These are phyloP conservation scores for Candida sanyaensis DNA, from an alignment of 1,139 yeast genomes.

Conservation along the genomic window DNA sequence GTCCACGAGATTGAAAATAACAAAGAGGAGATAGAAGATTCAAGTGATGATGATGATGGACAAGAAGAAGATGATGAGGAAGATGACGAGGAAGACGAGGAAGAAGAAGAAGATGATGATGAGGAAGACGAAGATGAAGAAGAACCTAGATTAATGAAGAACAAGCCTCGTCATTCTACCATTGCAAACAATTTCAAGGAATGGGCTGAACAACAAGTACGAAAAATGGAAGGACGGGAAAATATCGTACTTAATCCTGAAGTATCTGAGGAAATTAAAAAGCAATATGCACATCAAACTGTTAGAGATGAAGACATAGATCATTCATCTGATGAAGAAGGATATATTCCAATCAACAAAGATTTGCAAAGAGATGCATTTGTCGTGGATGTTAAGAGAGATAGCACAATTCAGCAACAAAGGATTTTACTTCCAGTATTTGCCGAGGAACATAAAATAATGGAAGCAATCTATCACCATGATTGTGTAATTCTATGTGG, in stretches of 20 bases:
- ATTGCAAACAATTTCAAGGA: constrained; percentile 52
- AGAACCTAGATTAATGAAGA: constrained; percentile 34
- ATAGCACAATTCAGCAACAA: constrained; percentile 61
- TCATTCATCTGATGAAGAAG: constrained; percentile 59
- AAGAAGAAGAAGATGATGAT: constrained; percentile 20
- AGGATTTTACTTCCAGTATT: constrained; percentile 83
- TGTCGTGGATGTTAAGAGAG: constrained; percentile 67
- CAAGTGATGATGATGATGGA: constrained; percentile 38
- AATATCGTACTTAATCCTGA: constrained; percentile 48
- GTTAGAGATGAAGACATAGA: constrained; percentile 65
- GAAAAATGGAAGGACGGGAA: constrained; percentile 60
- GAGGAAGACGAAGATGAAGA: constrained; percentile 25
- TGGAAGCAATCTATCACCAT: constrained; percentile 95
- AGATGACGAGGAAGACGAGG: constrained; percentile 19
- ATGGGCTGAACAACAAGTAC: constrained; percentile 62
- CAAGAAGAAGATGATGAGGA: constrained; percentile 20
- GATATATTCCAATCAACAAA: constrained; percentile 56
- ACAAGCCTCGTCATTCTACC: constrained; percentile 44
- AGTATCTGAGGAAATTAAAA: constrained; percentile 51
- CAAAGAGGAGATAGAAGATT: constrained; percentile 15
- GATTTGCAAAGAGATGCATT: constrained; percentile 60
- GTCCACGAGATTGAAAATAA: constrained; percentile 16
- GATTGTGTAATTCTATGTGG: constrained; percentile 93
- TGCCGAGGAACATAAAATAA: constrained; percentile 86
- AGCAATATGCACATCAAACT: constrained; percentile 40